Conservation (phyloP, 371 early-diverging fungal species). For the Choanephora cucurbitarum region DNA sequence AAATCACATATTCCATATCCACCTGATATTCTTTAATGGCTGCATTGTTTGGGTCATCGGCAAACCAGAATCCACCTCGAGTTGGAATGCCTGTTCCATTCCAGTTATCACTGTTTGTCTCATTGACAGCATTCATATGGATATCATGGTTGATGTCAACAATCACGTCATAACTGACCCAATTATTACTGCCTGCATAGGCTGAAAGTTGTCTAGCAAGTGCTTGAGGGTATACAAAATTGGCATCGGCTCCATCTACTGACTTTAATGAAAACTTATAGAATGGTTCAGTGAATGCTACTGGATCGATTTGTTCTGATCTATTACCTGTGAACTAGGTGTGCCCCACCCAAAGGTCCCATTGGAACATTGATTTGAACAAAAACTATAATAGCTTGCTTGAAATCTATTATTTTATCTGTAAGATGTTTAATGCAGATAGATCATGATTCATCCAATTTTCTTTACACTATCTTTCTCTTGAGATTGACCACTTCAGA, state of each 20-base stretch:
- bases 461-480: constrained; percentile 28
- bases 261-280: constrained; percentile 23
- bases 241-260: constrained; percentile 27
- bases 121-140: constrained; percentile 25
- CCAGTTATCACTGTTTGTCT: constrained; percentile 12
- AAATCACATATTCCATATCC: constrained; percentile 34
- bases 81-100: constrained; percentile 9
- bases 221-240: constrained; percentile 41
- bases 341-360: constrained; percentile 36
- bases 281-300: not conserved
- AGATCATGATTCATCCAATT: too few species aligned
- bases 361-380: constrained; percentile 30
- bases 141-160: constrained; percentile 40
- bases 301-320: too few species aligned
- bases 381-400: constrained; percentile 37
- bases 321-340: constrained; percentile 37
- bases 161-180: constrained; percentile 29
- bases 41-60: constrained; percentile 2
- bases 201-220: constrained; percentile 35
- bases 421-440: too few species aligned
- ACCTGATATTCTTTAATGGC: constrained; percentile 29
- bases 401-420: constrained; percentile 20
- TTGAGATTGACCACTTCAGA: constrained; percentile 29
- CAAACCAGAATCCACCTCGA: constrained; percentile 33
- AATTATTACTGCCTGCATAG: constrained; percentile 21